Conservation (phyloP, 495 filamentous ascomycete genomes). For the Neurospora sp. region DNA sequence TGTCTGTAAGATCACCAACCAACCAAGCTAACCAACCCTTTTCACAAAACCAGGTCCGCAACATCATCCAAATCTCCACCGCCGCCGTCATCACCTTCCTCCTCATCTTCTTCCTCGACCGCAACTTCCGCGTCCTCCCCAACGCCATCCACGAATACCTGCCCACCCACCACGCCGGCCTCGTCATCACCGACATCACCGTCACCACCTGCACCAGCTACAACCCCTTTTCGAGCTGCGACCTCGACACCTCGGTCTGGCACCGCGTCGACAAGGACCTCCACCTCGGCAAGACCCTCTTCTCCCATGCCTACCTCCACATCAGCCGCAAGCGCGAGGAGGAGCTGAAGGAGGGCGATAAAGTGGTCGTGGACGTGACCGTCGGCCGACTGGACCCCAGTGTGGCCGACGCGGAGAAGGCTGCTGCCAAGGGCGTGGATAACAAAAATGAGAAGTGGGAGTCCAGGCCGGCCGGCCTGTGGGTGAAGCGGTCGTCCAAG, state of each 20-base stretch:
- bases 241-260: slow-evolving; percentile 67
- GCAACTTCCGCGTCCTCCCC: slow-evolving; percentile 72
- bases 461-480: slow-evolving; percentile 64
- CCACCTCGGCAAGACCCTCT: slow-evolving; percentile 62
- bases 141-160: slow-evolving; percentile 70
- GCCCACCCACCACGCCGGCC: slow-evolving; percentile 68
- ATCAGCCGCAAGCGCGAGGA: slow-evolving; percentile 83
- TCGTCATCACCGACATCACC: slow-evolving; percentile 84
- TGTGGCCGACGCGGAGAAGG: slow-evolving; percentile 25
- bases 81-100: slow-evolving; percentile 57
- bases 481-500: slow-evolving; percentile 73
- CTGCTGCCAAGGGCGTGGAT: slow-evolving; percentile 41
- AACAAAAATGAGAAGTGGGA: slow-evolving; percentile 63
- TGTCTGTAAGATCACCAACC: not conserved
- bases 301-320: slow-evolving; percentile 73
- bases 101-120: slow-evolving; percentile 68
- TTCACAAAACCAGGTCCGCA: slow-evolving; percentile 51
- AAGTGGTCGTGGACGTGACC: slow-evolving; percentile 72
- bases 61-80: slow-evolving; percentile 66
- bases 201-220: slow-evolving; percentile 64
- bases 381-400: slow-evolving; percentile 62
- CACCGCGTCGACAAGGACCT: slow-evolving; percentile 86
- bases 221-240: slow-evolving; percentile 70
- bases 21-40: not conserved
- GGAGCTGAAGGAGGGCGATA: slow-evolving; percentile 63